Evolutionary conservation across 2,329 filamentous ascomycete genomes (phyloP).

Genomic region (Neonectria magnoliae): DNA sequence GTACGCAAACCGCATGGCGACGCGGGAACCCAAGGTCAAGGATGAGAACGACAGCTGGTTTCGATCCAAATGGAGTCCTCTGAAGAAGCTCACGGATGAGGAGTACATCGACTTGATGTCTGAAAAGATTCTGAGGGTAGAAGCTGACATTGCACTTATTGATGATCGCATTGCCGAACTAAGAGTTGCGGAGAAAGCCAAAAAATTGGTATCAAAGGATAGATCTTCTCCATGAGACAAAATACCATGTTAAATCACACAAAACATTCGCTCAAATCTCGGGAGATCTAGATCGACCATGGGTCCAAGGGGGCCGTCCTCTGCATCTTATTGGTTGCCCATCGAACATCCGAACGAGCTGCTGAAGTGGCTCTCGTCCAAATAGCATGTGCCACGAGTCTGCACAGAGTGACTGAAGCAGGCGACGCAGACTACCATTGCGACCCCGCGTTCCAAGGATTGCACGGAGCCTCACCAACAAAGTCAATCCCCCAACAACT

Average conservation of each 20-base stretch:
- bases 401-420: constrained; percentile 3
- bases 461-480: constrained; percentile 25
- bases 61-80: constrained; percentile 75
- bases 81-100: constrained; percentile 75
- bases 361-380: constrained; percentile 11
- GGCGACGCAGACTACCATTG: constrained; percentile 2
- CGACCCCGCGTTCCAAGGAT: constrained; percentile 21
- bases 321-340: constrained; percentile 6
- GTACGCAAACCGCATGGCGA: constrained; percentile 47
- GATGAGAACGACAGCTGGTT: constrained; percentile 55
- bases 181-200: constrained; percentile 22
- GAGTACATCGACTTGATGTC: constrained; percentile 77
- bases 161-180: constrained; percentile 75
- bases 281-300: not conserved
- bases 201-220: constrained; percentile 21
- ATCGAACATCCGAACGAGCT: not conserved
- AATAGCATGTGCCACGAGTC: constrained; percentile 18
- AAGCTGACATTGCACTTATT: constrained; percentile 80
- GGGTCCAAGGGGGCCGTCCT: not conserved
- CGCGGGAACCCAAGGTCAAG: constrained; percentile 42
- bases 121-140: constrained; percentile 76
- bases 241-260: constrained; percentile 1
- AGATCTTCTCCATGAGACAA: constrained; percentile 15
- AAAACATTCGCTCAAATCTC: not conserved
- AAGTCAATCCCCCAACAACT: constrained; percentile 26